Conservation (phyloP, 2,329 filamentous ascomycete species). For the Talaromyces sp. region DNA sequence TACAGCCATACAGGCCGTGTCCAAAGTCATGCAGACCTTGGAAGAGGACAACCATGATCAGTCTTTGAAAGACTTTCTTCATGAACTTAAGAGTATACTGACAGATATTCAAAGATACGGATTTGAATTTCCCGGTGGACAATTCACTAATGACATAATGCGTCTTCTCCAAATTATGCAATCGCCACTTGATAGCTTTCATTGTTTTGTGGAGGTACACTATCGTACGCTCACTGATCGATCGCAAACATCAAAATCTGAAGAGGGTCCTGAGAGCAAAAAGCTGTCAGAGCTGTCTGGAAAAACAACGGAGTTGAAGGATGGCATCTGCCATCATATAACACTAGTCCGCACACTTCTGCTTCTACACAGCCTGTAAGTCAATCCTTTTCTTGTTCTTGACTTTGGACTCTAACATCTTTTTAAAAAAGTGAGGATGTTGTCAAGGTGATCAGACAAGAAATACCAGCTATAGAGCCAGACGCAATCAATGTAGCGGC, state of each 20-base stretch:
- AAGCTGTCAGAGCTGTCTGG: background rate
- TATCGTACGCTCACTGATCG: background rate
- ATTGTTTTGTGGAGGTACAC: background rate
- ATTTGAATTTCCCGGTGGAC: background rate
- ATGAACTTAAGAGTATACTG: background rate
- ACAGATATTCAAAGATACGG: background rate
- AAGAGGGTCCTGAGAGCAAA: background rate
- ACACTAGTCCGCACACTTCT: background rate
- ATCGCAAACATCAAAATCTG: background rate
- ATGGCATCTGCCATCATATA: background rate
- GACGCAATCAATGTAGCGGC: background rate
- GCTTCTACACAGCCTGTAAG: background rate
- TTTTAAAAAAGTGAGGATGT: background rate
- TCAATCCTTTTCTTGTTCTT: background rate
- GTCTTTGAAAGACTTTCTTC: background rate
- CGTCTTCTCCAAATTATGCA: background rate
- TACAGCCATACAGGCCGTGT: background rate
- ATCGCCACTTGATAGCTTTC: background rate
- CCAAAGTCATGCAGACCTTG: background rate
- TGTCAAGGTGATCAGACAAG: background rate
- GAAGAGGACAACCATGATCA: background rate
- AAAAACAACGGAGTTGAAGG: background rate
- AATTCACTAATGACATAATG: background rate
- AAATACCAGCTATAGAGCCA: background rate
- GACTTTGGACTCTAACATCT: background rate